A percentile compares a stretch with the other conserved stretches of the same genome.
Evolutionary conservation across 768 basidiomycete genomes (phyloP).

Genomic region (Russula sp.): DNA sequence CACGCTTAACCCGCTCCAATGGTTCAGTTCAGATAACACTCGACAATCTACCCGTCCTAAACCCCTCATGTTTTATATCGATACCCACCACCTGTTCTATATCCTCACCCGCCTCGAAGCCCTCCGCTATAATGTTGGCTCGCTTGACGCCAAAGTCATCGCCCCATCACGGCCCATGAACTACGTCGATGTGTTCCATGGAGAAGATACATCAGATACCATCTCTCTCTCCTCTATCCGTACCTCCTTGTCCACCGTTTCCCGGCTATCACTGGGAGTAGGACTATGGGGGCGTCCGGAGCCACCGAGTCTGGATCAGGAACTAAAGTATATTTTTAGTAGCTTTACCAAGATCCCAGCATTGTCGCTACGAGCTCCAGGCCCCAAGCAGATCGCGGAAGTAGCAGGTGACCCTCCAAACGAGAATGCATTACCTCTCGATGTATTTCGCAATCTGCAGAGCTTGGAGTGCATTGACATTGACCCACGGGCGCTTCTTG

Average conservation of each 20-base stretch:
- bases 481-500: slow-evolving; percentile 76
- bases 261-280: slow-evolving; percentile 66
- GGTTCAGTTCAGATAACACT: slow-evolving; percentile 47
- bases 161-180: slow-evolving; percentile 74
- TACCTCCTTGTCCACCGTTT: slow-evolving; percentile 74
- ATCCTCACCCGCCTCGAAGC: slow-evolving; percentile 83
- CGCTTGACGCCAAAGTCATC: slow-evolving; percentile 73
- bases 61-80: slow-evolving; percentile 65
- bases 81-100: slow-evolving; percentile 85
- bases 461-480: slow-evolving; percentile 72
- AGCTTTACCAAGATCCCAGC: slow-evolving; percentile 89
- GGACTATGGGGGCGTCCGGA: slow-evolving; percentile 69
- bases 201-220: slow-evolving; percentile 65
- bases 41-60: slow-evolving; percentile 40
- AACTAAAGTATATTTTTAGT: slow-evolving; percentile 85
- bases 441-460: slow-evolving; percentile 82
- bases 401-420: slow-evolving; percentile 65
- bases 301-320: slow-evolving; percentile 58
- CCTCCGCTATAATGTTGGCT: slow-evolving; percentile 69
- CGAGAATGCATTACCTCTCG: slow-evolving; percentile 74
- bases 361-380: slow-evolving; percentile 61
- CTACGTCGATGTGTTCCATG: slow-evolving; percentile 58
- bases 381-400: slow-evolving; percentile 63
- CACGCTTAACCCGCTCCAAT: slow-evolving; percentile 58
- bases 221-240: slow-evolving; percentile 71